Conservation (phyloP, 2,329 filamentous ascomycete species). For the Pyrenophora graminea region DNA sequence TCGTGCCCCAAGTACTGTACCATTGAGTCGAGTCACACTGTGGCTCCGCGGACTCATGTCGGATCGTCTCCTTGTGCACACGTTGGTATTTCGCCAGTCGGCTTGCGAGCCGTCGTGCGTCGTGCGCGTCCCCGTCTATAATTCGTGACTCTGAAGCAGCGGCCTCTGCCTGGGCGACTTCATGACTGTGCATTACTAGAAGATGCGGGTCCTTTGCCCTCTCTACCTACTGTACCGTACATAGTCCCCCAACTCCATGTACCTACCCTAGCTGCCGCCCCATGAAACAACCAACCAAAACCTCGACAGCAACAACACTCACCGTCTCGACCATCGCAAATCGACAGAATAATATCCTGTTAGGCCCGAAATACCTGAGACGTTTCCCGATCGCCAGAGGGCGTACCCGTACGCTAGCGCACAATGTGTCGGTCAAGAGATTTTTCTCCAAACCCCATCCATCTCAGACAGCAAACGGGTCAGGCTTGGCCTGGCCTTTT, state of each 20-base stretch:
- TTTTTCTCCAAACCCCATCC: conserved; percentile 2
- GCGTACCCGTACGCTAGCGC: conserved; percentile 22
- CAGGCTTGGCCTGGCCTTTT: conserved; percentile 23
- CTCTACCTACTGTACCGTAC: conserved; percentile 10
- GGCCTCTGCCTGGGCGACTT: conserved; percentile 13
- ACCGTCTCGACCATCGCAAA: conserved; percentile 20
- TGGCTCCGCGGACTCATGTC: conserved; percentile 5
- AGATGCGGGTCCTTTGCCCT: conserved; percentile 25
- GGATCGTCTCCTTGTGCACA: conserved; percentile 16
- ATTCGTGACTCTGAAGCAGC: conserved; percentile 22
- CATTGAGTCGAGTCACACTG: conserved; percentile 15
- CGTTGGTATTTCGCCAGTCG: conserved; percentile 24
- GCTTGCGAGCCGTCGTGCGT: conserved; percentile 18
- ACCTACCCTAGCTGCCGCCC: conserved; percentile 14
- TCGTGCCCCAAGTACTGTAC: conserved; percentile 19
- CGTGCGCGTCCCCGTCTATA: conserved; percentile 12
- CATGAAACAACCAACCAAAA: conserved; percentile 26
- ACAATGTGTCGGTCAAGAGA: conserved; percentile 26
- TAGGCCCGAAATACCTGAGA: conserved; percentile 18
- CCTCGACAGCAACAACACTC: conserved; percentile 18
- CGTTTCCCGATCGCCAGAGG: conserved; percentile 19
- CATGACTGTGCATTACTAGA: conserved; percentile 17
- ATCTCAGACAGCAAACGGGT: conserved; percentile 35
- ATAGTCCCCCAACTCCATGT: conserved; percentile 7
- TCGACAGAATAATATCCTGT: conserved; percentile 10